Evolutionary conservation across 1,284 basidiomycete genomes (phyloP).

Genomic region (Leccinum angustisporum): DNA sequence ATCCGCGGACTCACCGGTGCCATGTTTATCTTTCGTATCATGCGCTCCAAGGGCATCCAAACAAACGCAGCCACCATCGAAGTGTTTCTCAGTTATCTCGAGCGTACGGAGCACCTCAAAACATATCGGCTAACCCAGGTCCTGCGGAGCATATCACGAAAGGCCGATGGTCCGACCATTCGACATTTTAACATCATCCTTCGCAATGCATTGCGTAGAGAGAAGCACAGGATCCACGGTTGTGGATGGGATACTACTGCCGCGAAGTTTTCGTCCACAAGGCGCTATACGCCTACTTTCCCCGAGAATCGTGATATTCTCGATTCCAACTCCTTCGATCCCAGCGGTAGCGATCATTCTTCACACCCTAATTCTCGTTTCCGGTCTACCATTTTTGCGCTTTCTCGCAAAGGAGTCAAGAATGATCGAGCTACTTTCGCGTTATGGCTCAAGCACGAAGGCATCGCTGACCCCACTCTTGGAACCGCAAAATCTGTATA

Average conservation of each 20-base stretch:
- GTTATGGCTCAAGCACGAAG: constrained; percentile 62
- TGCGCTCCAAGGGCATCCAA: constrained; percentile 48
- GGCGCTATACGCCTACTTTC: constrained; percentile 16
- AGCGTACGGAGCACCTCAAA: constrained; percentile 39
- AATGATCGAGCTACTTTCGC: constrained; percentile 57
- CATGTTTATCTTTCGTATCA: constrained; percentile 47
- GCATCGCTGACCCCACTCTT: constrained; percentile 49
- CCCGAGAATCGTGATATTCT: constrained; percentile 29
- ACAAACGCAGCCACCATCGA: constrained; percentile 55
- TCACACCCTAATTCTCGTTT: constrained; percentile 39
- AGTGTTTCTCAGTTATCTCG: constrained; percentile 52
- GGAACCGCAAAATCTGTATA: constrained; percentile 53
- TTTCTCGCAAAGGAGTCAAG: constrained; percentile 47
- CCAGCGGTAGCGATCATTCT: constrained; percentile 46
- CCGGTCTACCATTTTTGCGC: constrained; percentile 45
- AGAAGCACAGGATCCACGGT: constrained; percentile 44
- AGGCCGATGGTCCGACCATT: constrained; percentile 42
- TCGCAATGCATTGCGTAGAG: constrained; percentile 45
- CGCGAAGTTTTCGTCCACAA: constrained; percentile 38
- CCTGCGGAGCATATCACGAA: constrained; percentile 44
- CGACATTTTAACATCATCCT: constrained; percentile 53
- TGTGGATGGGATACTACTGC: constrained; percentile 53
- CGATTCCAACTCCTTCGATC: constrained; percentile 42
- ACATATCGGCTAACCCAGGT: constrained; percentile 48
- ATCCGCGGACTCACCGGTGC: constrained; percentile 49